Percentiles rank a stretch among this genome's conserved stretches.
Evolutionary conservation across 2,329 filamentous ascomycete genomes (phyloP).

Genomic region (Exophiala xenobiotica): DNA sequence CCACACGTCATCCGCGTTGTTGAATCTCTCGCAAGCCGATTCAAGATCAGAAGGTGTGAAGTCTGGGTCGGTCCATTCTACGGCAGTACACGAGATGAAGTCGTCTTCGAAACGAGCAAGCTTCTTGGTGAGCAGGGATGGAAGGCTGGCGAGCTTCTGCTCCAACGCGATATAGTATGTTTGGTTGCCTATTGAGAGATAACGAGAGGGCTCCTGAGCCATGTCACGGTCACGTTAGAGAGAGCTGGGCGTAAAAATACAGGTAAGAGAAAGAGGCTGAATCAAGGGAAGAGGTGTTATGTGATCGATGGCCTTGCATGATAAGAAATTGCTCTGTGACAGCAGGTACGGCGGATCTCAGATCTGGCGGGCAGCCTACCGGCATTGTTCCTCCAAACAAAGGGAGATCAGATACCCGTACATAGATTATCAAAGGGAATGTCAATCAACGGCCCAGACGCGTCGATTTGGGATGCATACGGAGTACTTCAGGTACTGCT

Average conservation of each 20-base stretch:
- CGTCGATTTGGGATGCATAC: no score
- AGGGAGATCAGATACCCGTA: no score
- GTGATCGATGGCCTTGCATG: no score
- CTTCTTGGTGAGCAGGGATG: constrained; percentile 6
- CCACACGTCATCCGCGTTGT: constrained; percentile 24
- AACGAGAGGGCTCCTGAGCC: constrained; percentile 6
- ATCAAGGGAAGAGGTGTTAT: no score
- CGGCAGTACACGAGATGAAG: constrained; percentile 20
- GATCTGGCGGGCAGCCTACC: no score
- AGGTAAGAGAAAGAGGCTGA: constrained; percentile 1
- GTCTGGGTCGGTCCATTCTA: constrained; percentile 17
- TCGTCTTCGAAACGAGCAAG: constrained; percentile 14
- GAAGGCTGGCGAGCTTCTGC: constrained; percentile 32
- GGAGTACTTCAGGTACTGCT: neutral
- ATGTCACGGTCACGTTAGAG: constrained; percentile 7
- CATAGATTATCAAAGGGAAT: no score
- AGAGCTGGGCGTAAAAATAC: neutral
- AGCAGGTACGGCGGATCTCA: no score
- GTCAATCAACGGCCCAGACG: neutral
- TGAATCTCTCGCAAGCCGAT: constrained; percentile 13
- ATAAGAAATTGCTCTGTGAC: no score
- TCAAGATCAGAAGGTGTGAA: constrained; percentile 20
- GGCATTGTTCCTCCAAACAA: no score
- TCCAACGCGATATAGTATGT: constrained; percentile 11
- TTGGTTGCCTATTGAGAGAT: constrained; percentile 16